A percentile compares a stretch with the other conserved stretches of the same genome.
phyloP scores from a whole-genome alignment of 345 rosid genomes.

The Microthlaspi erraticum region DNA sequence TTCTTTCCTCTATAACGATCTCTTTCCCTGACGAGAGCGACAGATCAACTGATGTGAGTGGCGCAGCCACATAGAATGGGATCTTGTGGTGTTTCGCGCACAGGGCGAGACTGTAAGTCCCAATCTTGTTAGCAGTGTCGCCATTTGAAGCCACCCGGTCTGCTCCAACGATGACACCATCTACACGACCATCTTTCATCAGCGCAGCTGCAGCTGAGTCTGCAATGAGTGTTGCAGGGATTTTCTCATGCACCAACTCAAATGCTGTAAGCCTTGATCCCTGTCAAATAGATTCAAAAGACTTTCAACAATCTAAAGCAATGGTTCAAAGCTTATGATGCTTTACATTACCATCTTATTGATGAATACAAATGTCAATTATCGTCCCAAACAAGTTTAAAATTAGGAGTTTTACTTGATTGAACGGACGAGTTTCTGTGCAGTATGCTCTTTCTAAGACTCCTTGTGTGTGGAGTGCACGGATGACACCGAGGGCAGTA shows the following conservation, averaged over 20 bases:
- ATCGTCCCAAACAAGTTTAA: not conserved
- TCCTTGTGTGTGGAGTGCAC: constrained; percentile 74
- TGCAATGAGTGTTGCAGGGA: constrained; percentile 88
- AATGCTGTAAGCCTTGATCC: constrained; percentile 97
- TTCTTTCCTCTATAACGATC: constrained; percentile 83
- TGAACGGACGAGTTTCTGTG: constrained; percentile 98
- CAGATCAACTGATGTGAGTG: constrained; percentile 84
- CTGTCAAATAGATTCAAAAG: constrained; percentile 44
- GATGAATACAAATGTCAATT: not conserved
- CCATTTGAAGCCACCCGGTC: constrained; percentile 97
- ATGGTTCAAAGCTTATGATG: not conserved
- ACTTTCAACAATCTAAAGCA: not conserved
- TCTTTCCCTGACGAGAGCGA: constrained; percentile 76
- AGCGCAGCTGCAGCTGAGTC: constrained; percentile 96
- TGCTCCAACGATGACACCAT: constrained; percentile 89
- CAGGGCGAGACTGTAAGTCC: constrained; percentile 92
- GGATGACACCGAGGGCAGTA: constrained; percentile 93
- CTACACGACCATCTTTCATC: constrained; percentile 78
- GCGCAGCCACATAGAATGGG: constrained; percentile 92
- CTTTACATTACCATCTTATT: constrained; percentile 1
- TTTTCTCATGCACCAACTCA: constrained; percentile 88
- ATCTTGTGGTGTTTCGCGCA: constrained; percentile 73
- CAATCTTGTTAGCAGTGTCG: constrained; percentile 98
- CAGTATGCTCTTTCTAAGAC: constrained; percentile 83
- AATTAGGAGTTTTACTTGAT: constrained; percentile 62